phyloP scores from a whole-genome alignment of 164 flowering plant species.

The Akebia trifoliata region DNA sequence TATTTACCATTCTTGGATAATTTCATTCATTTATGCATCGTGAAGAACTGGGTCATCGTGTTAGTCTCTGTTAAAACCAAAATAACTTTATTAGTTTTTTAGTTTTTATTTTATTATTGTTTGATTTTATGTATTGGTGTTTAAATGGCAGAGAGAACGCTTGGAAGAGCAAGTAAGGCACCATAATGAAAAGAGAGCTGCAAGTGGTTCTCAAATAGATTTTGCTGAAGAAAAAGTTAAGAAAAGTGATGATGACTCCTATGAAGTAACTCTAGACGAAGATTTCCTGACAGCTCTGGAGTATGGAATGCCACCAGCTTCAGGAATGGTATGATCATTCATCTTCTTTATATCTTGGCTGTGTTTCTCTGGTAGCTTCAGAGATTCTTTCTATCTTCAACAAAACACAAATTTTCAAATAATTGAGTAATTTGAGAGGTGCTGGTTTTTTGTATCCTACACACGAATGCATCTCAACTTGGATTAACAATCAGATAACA shows the following conservation, averaged over 20 bases:
- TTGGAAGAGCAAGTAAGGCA: slow-evolving; percentile 88
- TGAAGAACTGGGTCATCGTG: no score
- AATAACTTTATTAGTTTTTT: not conserved
- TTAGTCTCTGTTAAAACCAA: not conserved
- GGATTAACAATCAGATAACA: no score
- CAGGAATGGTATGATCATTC: slow-evolving; percentile 79
- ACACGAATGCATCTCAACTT: no score
- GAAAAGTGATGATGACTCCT: slow-evolving; percentile 51
- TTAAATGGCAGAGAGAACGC: slow-evolving; percentile 58
- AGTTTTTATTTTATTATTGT: not conserved
- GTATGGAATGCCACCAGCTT: slow-evolving; percentile 99
- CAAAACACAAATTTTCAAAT: no score
- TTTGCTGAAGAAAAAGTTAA: slow-evolving; percentile 26
- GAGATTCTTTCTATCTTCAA: no score
- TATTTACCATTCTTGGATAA: no score
- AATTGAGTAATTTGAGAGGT: no score
- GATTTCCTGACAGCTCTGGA: slow-evolving; percentile 90
- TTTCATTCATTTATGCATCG: no score
- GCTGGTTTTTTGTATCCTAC: no score
- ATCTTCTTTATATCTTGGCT: not conserved
- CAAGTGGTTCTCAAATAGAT: slow-evolving; percentile 22
- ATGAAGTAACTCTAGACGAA: slow-evolving; percentile 87
- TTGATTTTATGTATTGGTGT: slow-evolving; percentile 2
- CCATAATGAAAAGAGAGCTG: slow-evolving; percentile 64
- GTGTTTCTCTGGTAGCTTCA: not conserved